A percentile compares a stretch with the other conserved stretches of the same genome.
Conservation (phyloP, 1,139 yeast species). For the Saccharomyces hybrid region DNA sequence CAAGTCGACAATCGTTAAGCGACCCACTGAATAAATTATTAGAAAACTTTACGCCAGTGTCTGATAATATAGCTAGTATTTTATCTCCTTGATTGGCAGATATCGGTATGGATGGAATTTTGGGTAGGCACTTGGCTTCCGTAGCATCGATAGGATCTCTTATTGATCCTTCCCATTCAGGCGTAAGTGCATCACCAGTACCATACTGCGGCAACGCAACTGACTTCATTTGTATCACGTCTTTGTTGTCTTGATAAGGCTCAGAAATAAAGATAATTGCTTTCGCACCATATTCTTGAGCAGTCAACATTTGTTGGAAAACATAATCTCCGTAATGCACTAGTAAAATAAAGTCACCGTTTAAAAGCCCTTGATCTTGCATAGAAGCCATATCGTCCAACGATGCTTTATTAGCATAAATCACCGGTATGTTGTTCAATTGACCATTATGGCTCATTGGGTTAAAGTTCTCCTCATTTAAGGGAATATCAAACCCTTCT, state of each 20-base stretch:
- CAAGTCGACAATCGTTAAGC: constrained; percentile 29
- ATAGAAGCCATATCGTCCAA: constrained; percentile 47
- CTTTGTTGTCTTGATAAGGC: constrained; percentile 25
- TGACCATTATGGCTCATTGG: constrained; percentile 59
- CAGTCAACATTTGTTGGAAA: constrained; percentile 46
- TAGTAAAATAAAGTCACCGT: constrained; percentile 45
- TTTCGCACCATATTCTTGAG: constrained; percentile 44
- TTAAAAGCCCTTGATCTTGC: constrained; percentile 30
- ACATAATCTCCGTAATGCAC: constrained; percentile 52
- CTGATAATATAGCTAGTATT: constrained; percentile 39
- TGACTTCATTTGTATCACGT: constrained; percentile 52
- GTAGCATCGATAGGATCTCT: constrained; percentile 31
- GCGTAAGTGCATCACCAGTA: constrained; percentile 70
- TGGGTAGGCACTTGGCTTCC: constrained; percentile 48
- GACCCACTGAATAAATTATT: constrained; percentile 33
- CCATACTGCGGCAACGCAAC: constrained; percentile 58
- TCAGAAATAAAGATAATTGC: constrained; percentile 45
- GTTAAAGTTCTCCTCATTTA: constrained; percentile 45
- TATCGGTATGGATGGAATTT: constrained; percentile 69
- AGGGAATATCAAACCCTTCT: neutral
- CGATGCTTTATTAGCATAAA: constrained; percentile 63
- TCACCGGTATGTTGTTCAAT: constrained; percentile 40
- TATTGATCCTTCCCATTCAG: constrained; percentile 59
- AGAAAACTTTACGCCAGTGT: constrained; percentile 33
- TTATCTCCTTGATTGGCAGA: constrained; percentile 59